Base-by-base conservation (phyloP, 306 rosid genomes). In the Medicago truncatula region DNA sequence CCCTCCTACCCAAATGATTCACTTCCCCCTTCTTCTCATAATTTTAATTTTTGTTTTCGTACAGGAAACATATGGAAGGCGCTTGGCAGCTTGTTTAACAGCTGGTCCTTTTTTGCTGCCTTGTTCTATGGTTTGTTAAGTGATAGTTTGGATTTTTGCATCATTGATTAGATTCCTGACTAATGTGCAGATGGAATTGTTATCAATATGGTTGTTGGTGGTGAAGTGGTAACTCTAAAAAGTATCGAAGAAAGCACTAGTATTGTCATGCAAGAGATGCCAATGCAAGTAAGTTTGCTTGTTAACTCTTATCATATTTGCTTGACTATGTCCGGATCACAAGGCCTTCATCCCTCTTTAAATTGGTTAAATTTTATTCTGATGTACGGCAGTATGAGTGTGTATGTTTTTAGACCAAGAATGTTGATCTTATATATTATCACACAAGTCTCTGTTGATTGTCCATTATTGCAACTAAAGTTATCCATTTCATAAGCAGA, bases 161-260 rank as follows among this genome's bases (percentile, higher is more conserved):
- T 46, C 76, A 67, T 71, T 74, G 73, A 68, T 77, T 31, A 75
- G 56, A 76, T 80, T 86, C 79, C 57, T 40, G 40, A 16, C 44
- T 74, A 74, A 47, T 81, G 53, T 85, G 85, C 82, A 95, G 98
- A 96, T 82, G 99, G 98, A 78, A 78, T 90, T 78, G 89, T 90
- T 50, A 96, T 90, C 90, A 96, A 90, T 77, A 92, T 90, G 99
- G 98, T 95, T 54, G 92, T 87, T 53, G 92, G 99, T 62, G 98
- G 97, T 16, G 99, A 92, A 87, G 96, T 96, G 50, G 93, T 89
- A 34, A 90, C 83, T 20, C 89, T 96, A 67, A 89, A 87, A 78
- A 83, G 78, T 86, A 66, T 90, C 14, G 99, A 92, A 89, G 99
- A 92, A 83, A 88, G 89, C 82, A 89, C 86, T 82, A 73, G 78